These are phyloP conservation scores for Amylostereum areolatum DNA, from an alignment of 1,284 basidiomycete genomes.

Conservation along the genomic window DNA sequence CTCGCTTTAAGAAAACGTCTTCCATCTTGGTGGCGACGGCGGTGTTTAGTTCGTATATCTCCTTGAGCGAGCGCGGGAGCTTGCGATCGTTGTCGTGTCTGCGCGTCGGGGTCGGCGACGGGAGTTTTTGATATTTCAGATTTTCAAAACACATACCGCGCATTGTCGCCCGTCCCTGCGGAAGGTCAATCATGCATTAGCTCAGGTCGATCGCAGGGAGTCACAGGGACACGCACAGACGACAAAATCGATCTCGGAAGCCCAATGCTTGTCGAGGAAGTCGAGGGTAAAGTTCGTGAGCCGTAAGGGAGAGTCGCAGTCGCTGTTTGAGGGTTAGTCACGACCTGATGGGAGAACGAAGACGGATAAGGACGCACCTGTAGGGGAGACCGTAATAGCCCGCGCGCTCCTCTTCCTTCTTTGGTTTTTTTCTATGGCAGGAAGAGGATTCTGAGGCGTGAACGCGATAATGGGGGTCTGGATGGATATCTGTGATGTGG, in stretches of 20 bases:
- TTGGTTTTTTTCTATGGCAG: constrained; percentile 62
- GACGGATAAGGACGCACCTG: constrained; percentile 36
- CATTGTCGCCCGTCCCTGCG: constrained; percentile 88
- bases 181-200: constrained; percentile 1
- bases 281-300: constrained; percentile 81
- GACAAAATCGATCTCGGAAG: constrained; percentile 84
- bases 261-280: constrained; percentile 77
- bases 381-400: constrained; percentile 58
- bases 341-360: not conserved
- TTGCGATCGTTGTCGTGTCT: constrained; percentile 88
- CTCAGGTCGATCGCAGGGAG: not conserved
- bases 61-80: constrained; percentile 72
- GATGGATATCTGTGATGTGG: constrained; percentile 78
- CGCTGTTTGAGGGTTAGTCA: constrained; percentile 35
- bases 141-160: constrained; percentile 45
- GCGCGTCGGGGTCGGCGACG: not conserved
- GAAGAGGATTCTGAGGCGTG: constrained; percentile 46
- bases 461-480: constrained; percentile 57
- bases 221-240: constrained; percentile 49
- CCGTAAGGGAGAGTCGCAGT: constrained; percentile 80
- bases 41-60: constrained; percentile 78
- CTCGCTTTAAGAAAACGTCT: constrained; percentile 57
- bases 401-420: constrained; percentile 44
- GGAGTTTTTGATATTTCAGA: too few species aligned
- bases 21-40: constrained; percentile 69